Conservation (phyloP, 2,329 filamentous ascomycete genomes). For the Pseudocercospora cruenta region DNA sequence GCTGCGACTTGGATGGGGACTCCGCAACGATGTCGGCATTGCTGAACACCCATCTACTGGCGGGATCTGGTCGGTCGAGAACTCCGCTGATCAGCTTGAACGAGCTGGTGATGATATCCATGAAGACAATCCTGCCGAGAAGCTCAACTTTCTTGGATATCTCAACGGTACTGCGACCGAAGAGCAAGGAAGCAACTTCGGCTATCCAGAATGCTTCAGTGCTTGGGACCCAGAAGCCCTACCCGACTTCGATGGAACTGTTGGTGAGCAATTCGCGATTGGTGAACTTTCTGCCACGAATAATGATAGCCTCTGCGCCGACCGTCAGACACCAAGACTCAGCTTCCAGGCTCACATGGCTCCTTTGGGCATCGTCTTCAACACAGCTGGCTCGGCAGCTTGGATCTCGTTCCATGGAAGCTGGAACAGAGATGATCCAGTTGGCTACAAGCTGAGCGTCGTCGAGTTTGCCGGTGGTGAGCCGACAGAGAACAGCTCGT, state of each 20-base stretch:
- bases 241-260: slow-evolving; percentile 50
- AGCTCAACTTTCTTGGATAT: slow-evolving; percentile 72
- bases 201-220: slow-evolving; percentile 71
- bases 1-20: slow-evolving; percentile 64
- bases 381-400: slow-evolving; percentile 58
- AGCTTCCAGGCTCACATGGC: slow-evolving; percentile 70
- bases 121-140: slow-evolving; percentile 70
- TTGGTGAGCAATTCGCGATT: slow-evolving; percentile 57
- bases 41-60: slow-evolving; percentile 62
- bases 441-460: slow-evolving; percentile 56
- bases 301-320: slow-evolving; percentile 52
- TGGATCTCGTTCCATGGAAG: slow-evolving; percentile 74
- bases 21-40: slow-evolving; percentile 72
- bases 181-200: slow-evolving; percentile 62
- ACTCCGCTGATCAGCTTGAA: slow-evolving; percentile 66
- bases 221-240: slow-evolving; percentile 62
- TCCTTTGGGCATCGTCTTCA: slow-evolving; percentile 72
- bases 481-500: slow-evolving; percentile 49
- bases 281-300: slow-evolving; percentile 42
- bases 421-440: slow-evolving; percentile 58
- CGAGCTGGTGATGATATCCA: slow-evolving; percentile 44
- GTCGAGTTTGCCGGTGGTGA: slow-evolving; percentile 53
- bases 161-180: slow-evolving; percentile 54
- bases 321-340: slow-evolving; percentile 53
- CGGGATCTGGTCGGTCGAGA: slow-evolving; percentile 65